Base-by-base conservation (phyloP, 495 filamentous ascomycete genomes). In the Penicillium crystallinum region DNA sequence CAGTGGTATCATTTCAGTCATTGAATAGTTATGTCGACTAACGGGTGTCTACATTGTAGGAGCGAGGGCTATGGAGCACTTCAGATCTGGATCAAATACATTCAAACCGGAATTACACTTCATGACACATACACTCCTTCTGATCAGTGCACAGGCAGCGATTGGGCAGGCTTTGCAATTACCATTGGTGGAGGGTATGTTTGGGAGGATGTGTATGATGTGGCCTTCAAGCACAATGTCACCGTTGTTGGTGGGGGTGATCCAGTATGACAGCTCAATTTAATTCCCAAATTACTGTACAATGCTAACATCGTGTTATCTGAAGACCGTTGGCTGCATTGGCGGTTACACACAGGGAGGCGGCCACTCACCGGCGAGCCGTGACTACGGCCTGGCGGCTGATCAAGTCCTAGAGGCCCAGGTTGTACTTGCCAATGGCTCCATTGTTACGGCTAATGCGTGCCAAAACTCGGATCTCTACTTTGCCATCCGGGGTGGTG, bases 401-500 rank as follows among this genome's bases (percentile, higher is more conserved):
- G 71, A 76, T 48, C 67, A 73, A 51, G 57, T 72, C 2, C 60
- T 76, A 14, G 72, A 72, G 54, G 51, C 53, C 9, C 33, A 54
- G 17, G 77, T 84, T 36, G 66, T 85, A n/a, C 78, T 79, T 0
- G 75, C 81, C 6, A 62, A 76, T 15, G 82, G 81, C 10, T 39
- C 56, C 4, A 66, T 70, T 7, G 66, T 75, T 2, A 79, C 68
- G 0, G 78, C 78, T 18, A 78, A 71, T 51, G 54, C 73, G 0
- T 68, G 68, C 27, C 63, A 72, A 38, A 72, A 84, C 54, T 29
- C 70, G 0, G 81, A 84, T 41, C 74, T 84, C n/a, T 84, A 80
- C 66, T 82, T 69, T 25, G 73, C 73, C 9, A 59, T 82, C 19
- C 72, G 80, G 6, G 51, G 60, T 29, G 68, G 66, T 8, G 78